These are phyloP conservation scores for Pulveroboletus sp. DNA, from an alignment of 768 basidiomycete species.

Conservation along the genomic window DNA sequence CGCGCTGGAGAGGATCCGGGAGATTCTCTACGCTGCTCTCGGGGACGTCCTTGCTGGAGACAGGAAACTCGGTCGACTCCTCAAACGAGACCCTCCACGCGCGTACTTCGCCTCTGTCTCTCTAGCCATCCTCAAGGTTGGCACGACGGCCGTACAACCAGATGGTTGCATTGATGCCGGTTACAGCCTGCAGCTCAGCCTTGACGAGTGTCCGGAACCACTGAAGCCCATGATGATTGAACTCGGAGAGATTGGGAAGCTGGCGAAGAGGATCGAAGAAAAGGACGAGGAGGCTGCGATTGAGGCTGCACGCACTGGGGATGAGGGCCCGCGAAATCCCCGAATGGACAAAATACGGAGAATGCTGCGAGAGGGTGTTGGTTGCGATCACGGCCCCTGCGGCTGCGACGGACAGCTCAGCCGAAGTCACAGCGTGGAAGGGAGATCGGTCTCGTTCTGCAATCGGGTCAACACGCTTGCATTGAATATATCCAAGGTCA, in stretches of 20 bases:
- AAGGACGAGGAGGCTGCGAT: conserved; percentile 56
- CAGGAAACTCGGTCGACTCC: conserved; percentile 48
- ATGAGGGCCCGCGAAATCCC: conserved; percentile 34
- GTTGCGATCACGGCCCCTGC: conserved; percentile 26
- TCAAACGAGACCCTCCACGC: conserved; percentile 59
- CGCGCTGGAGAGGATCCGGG: conserved; percentile 75
- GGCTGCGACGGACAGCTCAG: conserved; percentile 19
- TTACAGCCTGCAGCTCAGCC: conserved; percentile 50
- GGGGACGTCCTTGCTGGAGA: conserved; percentile 61
- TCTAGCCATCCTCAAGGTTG: conserved; percentile 66
- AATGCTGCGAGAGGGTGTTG: conserved; percentile 59
- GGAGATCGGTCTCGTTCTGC: conserved; percentile 63
- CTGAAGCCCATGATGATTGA: conserved; percentile 70
- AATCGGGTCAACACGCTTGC: conserved; percentile 76
- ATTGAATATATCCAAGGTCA: conserved; percentile 62
- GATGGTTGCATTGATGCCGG: conserved; percentile 48
- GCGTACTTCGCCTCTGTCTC: conserved; percentile 80
- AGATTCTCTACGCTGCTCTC: conserved; percentile 80
- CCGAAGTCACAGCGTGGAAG: conserved; percentile 50
- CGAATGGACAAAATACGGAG: conserved; percentile 53
- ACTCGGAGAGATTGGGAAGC: conserved; percentile 49
- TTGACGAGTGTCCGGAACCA: conserved; percentile 55
- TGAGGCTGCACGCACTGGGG: conserved; percentile 28
- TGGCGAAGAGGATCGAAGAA: conserved; percentile 45
- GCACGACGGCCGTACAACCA: conserved; percentile 42